These are phyloP conservation scores for Acer campestre DNA, from an alignment of 345 rosid genomes.

Conservation along the genomic window DNA sequence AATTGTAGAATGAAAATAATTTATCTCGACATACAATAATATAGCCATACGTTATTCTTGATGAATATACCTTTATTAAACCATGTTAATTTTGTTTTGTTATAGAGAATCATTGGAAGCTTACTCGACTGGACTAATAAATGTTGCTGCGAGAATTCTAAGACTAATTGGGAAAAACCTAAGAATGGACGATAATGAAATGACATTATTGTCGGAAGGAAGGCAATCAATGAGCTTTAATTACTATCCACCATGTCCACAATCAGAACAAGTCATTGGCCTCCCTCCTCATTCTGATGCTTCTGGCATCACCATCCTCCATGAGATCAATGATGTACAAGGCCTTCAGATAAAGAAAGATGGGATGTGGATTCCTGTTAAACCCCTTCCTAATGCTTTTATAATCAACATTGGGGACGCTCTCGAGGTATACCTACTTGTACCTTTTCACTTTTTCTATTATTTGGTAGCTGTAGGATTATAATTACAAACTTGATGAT, in stretches of 20 bases:
- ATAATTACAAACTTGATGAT: too few species aligned
- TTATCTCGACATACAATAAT: too few species aligned
- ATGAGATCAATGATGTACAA: constrained; percentile 44
- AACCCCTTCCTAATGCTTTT: constrained; percentile 56
- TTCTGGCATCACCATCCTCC: constrained; percentile 48
- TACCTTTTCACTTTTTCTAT: too few species aligned
- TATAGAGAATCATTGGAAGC: constrained; percentile 13
- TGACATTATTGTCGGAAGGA: constrained; percentile 33
- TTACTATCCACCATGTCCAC: constrained; percentile 67
- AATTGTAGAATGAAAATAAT: too few species aligned
- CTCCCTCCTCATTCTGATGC: constrained; percentile 54
- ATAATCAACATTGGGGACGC: constrained; percentile 59
- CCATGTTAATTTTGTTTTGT: constrained; percentile 20
- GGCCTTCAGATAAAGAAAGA: constrained; percentile 65
- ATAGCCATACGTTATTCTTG: too few species aligned
- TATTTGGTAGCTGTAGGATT: too few species aligned
- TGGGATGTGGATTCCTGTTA: constrained; percentile 45
- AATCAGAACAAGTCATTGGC: constrained; percentile 49
- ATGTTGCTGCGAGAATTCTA: not conserved
- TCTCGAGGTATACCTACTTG: constrained; percentile 29
- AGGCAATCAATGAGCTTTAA: constrained; percentile 53
- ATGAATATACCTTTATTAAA: too few species aligned
- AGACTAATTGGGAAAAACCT: constrained; percentile 7
- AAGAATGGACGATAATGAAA: not conserved
- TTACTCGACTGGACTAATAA: not conserved